These are phyloP conservation scores for Elsinoe perseae DNA, from an alignment of 2,329 filamentous ascomycete species.

Conservation along the genomic window DNA sequence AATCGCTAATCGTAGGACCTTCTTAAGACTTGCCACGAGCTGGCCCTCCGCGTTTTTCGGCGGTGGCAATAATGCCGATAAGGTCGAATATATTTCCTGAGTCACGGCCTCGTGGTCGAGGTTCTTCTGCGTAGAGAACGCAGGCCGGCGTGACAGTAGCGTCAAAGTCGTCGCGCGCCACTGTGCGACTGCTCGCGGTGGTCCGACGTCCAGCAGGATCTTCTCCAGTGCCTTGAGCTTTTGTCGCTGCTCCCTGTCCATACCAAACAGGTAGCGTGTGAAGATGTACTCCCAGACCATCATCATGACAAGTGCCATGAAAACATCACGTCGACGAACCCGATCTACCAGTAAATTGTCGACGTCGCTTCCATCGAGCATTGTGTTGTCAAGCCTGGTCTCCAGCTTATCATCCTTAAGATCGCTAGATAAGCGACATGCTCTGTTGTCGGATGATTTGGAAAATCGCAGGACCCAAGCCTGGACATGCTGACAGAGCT, in stretches of 20 bases:
- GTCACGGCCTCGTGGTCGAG: constrained; percentile 95
- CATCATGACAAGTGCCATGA: constrained; percentile 98
- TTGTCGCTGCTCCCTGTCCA: constrained; percentile 95
- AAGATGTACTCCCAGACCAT: constrained; percentile 99
- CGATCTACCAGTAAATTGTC: constrained; percentile 82
- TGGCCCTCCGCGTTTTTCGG: constrained; percentile 72
- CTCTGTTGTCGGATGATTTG: constrained; percentile 88
- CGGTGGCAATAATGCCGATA: constrained; percentile 78
- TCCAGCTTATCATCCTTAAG: constrained; percentile 89
- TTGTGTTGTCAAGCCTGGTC: constrained; percentile 85
- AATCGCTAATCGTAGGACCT: constrained; percentile 81
- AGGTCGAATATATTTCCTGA: constrained; percentile 75
- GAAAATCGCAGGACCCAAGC: constrained; percentile 98
- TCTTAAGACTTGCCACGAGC: constrained; percentile 74
- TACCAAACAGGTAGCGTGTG: constrained; percentile 93
- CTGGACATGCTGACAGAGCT: constrained; percentile 90
- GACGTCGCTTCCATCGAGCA: constrained; percentile 90
- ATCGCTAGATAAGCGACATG: constrained; percentile 74
- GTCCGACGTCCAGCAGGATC: constrained; percentile 78
- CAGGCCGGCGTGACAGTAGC: constrained; percentile 68
- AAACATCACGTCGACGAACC: constrained; percentile 80
- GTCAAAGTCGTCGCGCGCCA: constrained; percentile 96
- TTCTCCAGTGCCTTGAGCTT: constrained; percentile 96
- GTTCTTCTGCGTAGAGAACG: constrained; percentile 75
- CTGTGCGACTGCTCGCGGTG: constrained; percentile 80